These are phyloP conservation scores for Cerioporus squamosus DNA, from an alignment of 1,284 basidiomycete genomes.

Conservation along the genomic window DNA sequence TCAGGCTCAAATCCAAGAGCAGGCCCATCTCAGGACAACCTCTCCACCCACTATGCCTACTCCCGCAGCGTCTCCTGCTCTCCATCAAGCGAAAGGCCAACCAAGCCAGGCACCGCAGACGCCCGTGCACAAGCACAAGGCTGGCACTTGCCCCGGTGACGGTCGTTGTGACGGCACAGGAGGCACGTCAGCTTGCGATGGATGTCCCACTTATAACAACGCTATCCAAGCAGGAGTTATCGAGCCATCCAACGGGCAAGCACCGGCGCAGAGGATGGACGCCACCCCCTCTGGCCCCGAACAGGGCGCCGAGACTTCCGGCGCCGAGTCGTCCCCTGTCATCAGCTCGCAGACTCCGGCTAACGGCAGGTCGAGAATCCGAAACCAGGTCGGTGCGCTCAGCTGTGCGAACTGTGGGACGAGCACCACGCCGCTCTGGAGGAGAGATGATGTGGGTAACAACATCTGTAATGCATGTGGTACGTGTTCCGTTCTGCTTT, in stretches of 20 bases:
- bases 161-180: conserved; percentile 95
- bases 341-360: conserved; percentile 32
- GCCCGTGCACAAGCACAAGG: conserved; percentile 37
- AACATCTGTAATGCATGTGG: conserved; percentile 94
- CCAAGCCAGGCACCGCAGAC: conserved; percentile 21
- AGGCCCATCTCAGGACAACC: conserved; percentile 30
- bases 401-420: conserved; percentile 93
- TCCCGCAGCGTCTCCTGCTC: conserved; percentile 36
- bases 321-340: conserved; percentile 29
- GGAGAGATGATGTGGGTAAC: conserved; percentile 92
- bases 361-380: conserved; percentile 37
- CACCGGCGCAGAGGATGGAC: conserved; percentile 13
- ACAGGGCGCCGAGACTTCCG: conserved; percentile 19
- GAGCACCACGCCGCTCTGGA: conserved; percentile 93
- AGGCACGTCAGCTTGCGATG: conserved; percentile 87
- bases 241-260: conserved; percentile 18
- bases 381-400: conserved; percentile 74
- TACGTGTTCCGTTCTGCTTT: conserved; percentile 49
- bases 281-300: conserved; percentile 8
- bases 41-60: conserved; percentile 37
- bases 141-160: conserved; percentile 92
- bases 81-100: conserved; percentile 20
- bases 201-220: conserved; percentile 96
- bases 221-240: conserved; percentile 47
- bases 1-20: conserved; percentile 13